phyloP scores from a whole-genome alignment of 192 early-diverging fungal genomes.

The Podila horticola region DNA sequence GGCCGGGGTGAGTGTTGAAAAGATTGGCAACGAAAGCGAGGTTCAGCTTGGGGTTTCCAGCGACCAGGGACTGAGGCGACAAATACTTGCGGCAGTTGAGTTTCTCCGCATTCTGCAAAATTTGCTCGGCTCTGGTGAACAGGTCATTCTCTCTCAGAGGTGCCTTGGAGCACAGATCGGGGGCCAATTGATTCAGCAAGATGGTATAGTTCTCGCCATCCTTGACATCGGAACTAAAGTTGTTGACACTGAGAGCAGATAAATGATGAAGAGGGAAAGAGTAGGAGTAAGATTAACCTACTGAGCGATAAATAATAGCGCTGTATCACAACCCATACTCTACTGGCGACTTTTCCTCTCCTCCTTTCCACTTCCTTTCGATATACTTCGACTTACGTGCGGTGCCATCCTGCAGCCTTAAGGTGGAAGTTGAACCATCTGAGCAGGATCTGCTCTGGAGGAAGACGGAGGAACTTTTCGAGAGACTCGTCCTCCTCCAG shows the following conservation, averaged over 20 bases:
- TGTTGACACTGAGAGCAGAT: constrained; percentile 69
- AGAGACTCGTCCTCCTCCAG: constrained; percentile 93
- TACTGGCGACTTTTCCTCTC: background rate
- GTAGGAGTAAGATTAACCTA: background rate
- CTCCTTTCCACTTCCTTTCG: background rate
- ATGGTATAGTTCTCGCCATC: constrained; percentile 97
- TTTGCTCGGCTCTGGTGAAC: constrained; percentile 83
- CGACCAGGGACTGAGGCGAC: constrained; percentile 92
- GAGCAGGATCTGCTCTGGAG: constrained; percentile 96
- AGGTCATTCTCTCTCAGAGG: constrained; percentile 86
- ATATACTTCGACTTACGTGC: constrained; percentile 58
- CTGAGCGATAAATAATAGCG: background rate
- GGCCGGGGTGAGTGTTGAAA: constrained; percentile 97
- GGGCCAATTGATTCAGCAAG: constrained; percentile 91
- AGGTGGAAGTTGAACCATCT: constrained; percentile 99
- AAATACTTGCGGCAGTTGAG: constrained; percentile 95
- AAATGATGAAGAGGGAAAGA: constrained; percentile 5
- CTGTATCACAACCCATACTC: too few species aligned
- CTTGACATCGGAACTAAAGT: constrained; percentile 93
- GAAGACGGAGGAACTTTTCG: constrained; percentile 93
- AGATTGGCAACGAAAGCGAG: constrained; percentile 98
- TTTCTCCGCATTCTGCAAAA: constrained; percentile 92
- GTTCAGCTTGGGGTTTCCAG: constrained; percentile 97
- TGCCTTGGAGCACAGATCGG: constrained; percentile 79
- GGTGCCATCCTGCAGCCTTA: constrained; percentile 89